A percentile compares a stretch with the other conserved stretches of the same genome.
Evolutionary conservation across 352 stramenopile genomes (phyloP).

Genomic region (Globisporangium paroecandrum): DNA sequence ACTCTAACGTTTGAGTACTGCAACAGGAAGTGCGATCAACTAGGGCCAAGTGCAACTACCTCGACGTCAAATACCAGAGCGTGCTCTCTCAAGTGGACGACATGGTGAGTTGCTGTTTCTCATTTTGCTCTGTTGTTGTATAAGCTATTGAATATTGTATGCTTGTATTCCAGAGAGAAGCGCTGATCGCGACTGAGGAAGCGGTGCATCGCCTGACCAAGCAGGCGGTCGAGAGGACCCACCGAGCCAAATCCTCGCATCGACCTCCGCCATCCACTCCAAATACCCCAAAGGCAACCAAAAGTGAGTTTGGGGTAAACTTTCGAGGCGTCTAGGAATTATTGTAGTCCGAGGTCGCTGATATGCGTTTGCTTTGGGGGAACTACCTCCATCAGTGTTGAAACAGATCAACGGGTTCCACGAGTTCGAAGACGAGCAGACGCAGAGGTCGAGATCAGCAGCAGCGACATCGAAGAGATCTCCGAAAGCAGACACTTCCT

Average conservation of each 20-base stretch:
- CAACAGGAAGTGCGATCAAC: slow-evolving; percentile 36
- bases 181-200: slow-evolving; percentile 30
- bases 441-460: background rate
- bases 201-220: slow-evolving; percentile 29
- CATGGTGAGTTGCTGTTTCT: slow-evolving; percentile 12
- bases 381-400: background rate
- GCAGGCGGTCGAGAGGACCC: slow-evolving; percentile 24
- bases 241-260: slow-evolving; percentile 11
- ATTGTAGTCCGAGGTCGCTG: background rate
- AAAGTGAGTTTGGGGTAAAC: background rate
- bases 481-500: background rate
- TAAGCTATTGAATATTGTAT: too few relatives aligned
- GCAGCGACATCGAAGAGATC: background rate
- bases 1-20: background rate
- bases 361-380: background rate
- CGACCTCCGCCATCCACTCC: slow-evolving; percentile 20
- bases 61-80: slow-evolving; percentile 38
- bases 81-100: slow-evolving; percentile 31
- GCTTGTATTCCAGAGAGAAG: slow-evolving; percentile 20
- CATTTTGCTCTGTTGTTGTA: too few relatives aligned
- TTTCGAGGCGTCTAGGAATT: background rate
- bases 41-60: slow-evolving; percentile 35
- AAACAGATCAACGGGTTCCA: background rate
- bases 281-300: slow-evolving; percentile 20
- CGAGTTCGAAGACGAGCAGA: background rate